A percentile compares a stretch with the other conserved stretches of the same genome.
These are phyloP conservation scores for Rutidosis leptorrhynchoides DNA, from an alignment of 129 eudicot genomes.

Conservation along the genomic window DNA sequence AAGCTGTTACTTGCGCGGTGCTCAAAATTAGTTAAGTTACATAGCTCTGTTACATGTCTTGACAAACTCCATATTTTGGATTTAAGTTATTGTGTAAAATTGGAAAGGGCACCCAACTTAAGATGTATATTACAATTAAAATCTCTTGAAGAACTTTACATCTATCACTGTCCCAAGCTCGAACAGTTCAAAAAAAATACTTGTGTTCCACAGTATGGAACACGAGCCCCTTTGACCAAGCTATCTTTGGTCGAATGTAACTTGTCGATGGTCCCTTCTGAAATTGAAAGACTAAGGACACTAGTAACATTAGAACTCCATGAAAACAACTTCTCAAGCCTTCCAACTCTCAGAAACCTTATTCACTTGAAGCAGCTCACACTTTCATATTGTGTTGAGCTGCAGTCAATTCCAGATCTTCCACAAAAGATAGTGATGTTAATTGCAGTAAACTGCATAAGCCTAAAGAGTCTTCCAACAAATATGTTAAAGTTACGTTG, in stretches of 20 bases:
- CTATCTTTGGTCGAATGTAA: neutral
- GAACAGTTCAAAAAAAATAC: neutral
- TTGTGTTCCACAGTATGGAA: neutral
- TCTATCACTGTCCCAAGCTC: too few species aligned
- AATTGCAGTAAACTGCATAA: too few species aligned
- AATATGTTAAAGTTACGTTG: too few species aligned
- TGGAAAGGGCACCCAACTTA: conserved; percentile 1
- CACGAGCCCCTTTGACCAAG: neutral
- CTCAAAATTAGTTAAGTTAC: conserved; percentile 10
- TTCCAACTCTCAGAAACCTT: conserved; percentile 5
- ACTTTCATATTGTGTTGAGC: too few species aligned
- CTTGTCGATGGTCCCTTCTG: neutral
- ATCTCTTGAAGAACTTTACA: conserved; percentile 9
- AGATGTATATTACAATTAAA: neutral
- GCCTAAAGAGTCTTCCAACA: too few species aligned
- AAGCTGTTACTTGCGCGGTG: conserved; percentile 5
- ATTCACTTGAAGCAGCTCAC: too few species aligned
- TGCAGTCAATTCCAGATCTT: too few species aligned
- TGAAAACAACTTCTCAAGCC: conserved; percentile 10
- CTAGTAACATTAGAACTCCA: neutral
- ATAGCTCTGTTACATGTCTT: conserved; percentile 19
- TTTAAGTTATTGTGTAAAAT: conserved; percentile 6
- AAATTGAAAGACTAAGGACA: neutral
- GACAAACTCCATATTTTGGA: conserved; percentile 9
- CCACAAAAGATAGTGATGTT: too few species aligned